Evolutionary conservation across 2,329 filamentous ascomycete species (phyloP).

Genomic region (Colletotrichum sp.): DNA sequence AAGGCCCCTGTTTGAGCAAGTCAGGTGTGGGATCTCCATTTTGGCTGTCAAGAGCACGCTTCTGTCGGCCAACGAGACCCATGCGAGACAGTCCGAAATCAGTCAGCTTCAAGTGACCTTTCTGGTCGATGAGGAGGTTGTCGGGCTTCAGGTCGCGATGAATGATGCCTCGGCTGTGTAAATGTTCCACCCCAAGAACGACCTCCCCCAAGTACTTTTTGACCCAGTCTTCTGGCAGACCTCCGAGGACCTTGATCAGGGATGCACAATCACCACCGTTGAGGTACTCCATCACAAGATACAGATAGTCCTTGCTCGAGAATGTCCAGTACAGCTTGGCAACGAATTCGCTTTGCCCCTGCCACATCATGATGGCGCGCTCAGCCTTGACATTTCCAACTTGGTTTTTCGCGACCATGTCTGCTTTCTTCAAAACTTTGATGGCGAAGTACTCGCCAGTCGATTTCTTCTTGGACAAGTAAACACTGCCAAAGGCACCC

Average conservation of each 20-base stretch:
- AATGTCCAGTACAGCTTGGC: constrained; percentile 99
- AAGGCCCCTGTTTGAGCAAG: constrained; percentile 89
- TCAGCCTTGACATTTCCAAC: constrained; percentile 99
- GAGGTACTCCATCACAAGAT: constrained; percentile 98
- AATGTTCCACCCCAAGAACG: constrained; percentile 93
- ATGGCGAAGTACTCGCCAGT: constrained; percentile 99
- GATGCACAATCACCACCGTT: constrained; percentile 98
- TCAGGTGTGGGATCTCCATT: constrained; percentile 87
- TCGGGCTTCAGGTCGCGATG: constrained; percentile 97
- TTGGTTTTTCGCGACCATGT: constrained; percentile 99
- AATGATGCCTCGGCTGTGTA: constrained; percentile 93
- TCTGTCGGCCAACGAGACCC: constrained; percentile 95
- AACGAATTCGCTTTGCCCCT: constrained; percentile 98
- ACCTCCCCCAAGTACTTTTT: constrained; percentile 98
- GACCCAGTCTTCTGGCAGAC: constrained; percentile 94
- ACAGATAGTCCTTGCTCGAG: constrained; percentile 98
- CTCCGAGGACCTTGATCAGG: constrained; percentile 91
- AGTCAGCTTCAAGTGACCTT: constrained; percentile 94
- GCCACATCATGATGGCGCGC: constrained; percentile 99
- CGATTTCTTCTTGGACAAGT: constrained; percentile 97
- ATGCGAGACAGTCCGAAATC: constrained; percentile 97
- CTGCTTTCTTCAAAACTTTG: constrained; percentile 98
- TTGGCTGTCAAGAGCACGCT: constrained; percentile 82
- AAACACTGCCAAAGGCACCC: constrained; percentile 97
- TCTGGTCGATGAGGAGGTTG: constrained; percentile 95